Evolutionary conservation across 1,139 yeast genomes (phyloP).

Genomic region (Kodamaea anthophila): DNA sequence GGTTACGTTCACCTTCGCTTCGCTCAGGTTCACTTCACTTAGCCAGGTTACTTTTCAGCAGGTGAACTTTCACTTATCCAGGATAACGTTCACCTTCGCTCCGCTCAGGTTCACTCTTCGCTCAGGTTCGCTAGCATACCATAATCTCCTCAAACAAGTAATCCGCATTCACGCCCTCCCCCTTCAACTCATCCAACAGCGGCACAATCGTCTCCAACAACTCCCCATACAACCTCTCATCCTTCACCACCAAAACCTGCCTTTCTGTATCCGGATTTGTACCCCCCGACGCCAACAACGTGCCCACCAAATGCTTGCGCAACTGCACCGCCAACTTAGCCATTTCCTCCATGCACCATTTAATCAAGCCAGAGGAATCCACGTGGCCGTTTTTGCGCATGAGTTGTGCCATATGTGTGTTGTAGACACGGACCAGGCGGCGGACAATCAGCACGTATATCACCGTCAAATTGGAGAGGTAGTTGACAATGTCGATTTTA

Average conservation of each 20-base stretch:
- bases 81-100: too few species aligned
- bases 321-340: constrained; percentile 54
- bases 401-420: constrained; percentile 29
- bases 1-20: background rate
- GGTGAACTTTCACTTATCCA: too few species aligned
- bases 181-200: constrained; percentile 58
- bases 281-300: constrained; percentile 35
- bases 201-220: constrained; percentile 49
- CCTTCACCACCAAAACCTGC: constrained; percentile 25
- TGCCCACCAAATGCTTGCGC: constrained; percentile 63
- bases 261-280: constrained; percentile 22
- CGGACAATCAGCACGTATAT: constrained; percentile 36
- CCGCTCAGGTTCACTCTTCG: too few species aligned
- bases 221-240: constrained; percentile 25
- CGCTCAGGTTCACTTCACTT: background rate
- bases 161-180: constrained; percentile 69
- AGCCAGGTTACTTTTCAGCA: too few species aligned
- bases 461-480: constrained; percentile 38
- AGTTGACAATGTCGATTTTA: constrained; percentile 40
- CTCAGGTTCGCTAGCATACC: too few species aligned
- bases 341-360: constrained; percentile 71
- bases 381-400: constrained; percentile 23
- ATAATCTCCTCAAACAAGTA: constrained; percentile 42
- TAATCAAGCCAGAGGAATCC: constrained; percentile 40
- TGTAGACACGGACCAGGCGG: constrained; percentile 30